phyloP scores from a whole-genome alignment of 2,329 filamentous ascomycete species.

The Alternaria angustiovoidea region DNA sequence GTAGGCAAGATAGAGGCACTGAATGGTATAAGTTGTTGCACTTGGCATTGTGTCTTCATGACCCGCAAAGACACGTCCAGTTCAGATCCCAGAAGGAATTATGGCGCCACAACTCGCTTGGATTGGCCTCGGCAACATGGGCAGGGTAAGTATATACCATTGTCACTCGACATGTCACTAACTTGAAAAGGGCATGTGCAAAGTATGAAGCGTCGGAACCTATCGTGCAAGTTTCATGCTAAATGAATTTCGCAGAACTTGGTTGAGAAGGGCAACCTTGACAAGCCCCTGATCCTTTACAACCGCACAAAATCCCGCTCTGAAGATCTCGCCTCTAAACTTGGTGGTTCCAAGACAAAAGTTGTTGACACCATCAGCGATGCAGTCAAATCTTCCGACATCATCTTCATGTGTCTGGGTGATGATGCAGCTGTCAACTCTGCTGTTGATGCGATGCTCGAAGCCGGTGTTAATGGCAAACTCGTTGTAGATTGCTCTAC shows the following conservation, averaged over 20 bases:
- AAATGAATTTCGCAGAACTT: slow-evolving; percentile 66
- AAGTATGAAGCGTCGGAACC: slow-evolving; percentile 3
- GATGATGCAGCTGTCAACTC: slow-evolving; percentile 77
- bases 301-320: slow-evolving; percentile 78
- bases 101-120: slow-evolving; percentile 69
- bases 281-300: slow-evolving; percentile 76
- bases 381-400: slow-evolving; percentile 72
- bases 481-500: slow-evolving; percentile 89
- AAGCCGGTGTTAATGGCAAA: slow-evolving; percentile 70
- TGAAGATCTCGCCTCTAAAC: slow-evolving; percentile 67
- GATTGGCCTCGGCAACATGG: slow-evolving; percentile 90
- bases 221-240: not conserved
- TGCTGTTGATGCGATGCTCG: slow-evolving; percentile 66
- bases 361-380: slow-evolving; percentile 71
- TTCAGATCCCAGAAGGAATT: slow-evolving; percentile 10
- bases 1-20: not conserved
- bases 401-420: slow-evolving; percentile 83
- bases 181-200: slow-evolving; percentile 74
- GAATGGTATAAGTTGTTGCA: not conserved
- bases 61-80: not conserved
- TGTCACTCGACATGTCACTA: slow-evolving; percentile 7
- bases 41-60: not conserved
- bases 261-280: slow-evolving; percentile 75
- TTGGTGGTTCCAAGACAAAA: slow-evolving; percentile 69
- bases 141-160: slow-evolving; percentile 64